Evolutionary conservation across 306 rosid species (phyloP).

Genomic region (Prunus mongolica): DNA sequence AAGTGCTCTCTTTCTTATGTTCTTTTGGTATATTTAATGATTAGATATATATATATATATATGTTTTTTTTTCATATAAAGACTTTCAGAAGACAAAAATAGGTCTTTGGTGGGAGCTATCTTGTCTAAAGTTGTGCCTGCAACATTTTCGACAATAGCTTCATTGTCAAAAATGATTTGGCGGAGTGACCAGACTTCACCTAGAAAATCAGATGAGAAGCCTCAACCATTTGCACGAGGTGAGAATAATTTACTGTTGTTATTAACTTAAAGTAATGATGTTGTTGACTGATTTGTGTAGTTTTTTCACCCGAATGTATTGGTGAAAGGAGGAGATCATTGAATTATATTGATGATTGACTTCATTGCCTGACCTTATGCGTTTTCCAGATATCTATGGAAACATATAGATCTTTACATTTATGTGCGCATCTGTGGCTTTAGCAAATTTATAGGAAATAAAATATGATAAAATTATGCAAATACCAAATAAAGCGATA

Average conservation of each 20-base stretch:
- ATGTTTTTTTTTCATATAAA: conserved; percentile 29
- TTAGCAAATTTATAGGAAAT: neutral
- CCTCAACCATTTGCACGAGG: conserved; percentile 89
- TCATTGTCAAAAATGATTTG: conserved; percentile 86
- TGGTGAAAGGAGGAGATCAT: neutral
- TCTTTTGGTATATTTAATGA: conserved; percentile 20
- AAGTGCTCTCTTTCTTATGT: conserved; percentile 9
- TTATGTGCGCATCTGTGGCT: neutral
- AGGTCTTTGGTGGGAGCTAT: conserved; percentile 90
- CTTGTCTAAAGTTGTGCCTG: conserved; percentile 92
- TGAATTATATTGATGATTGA: neutral
- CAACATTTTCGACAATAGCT: conserved; percentile 79
- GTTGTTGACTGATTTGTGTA: neutral
- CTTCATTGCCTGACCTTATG: neutral
- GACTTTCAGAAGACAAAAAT: conserved; percentile 85
- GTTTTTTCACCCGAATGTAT: neutral
- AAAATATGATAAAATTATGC: neutral
- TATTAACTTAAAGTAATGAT: neutral
- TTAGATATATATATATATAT: neutral
- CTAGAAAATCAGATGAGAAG: conserved; percentile 56
- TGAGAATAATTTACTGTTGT: conserved; percentile 21
- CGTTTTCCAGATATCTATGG: neutral
- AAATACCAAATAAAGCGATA: neutral
- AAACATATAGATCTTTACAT: neutral
- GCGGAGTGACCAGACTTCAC: conserved; percentile 65